Evolutionary conservation across 2,329 filamentous ascomycete genomes (phyloP), one percentile per base, ranked within the genome.

Genomic region (Alternaria viburni): DNA sequence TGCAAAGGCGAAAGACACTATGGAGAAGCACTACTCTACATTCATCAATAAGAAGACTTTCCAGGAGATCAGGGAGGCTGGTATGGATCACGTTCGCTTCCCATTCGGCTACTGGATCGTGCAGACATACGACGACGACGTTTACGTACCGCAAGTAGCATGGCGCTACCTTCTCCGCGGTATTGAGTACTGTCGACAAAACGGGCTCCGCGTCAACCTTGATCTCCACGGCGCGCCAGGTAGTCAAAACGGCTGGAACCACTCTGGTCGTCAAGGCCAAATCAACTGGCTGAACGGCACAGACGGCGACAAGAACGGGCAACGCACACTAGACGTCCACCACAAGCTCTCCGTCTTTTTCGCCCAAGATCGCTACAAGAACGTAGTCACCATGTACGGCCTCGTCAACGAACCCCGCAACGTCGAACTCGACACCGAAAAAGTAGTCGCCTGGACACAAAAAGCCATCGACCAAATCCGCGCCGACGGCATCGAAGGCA

Each of bases 161-260:
- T 99, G 95, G 95, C 88, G 96, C 12, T 99, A 99, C 75, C 89
- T 99, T 2, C 87, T 99, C 10, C 90, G 96, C 15, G 93, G 87
- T 10, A 97, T 99, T 69, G 96, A 99, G 79, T 99, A 93, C 87
- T 93, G 92, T 47, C 91, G 96, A 25, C 94, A 96, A 75, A 91
- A 97, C 78, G 96, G 96, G 0, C 84, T 99, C 5, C 91, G 96
- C 2, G 89, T 99, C 44, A 98, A 98, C 67, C 88, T 99, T 5
- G 96, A 99, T 78, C 83, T 97, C 5, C 96, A 99, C 81, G 93
- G 87, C n/a, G 84, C 96, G 0, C 95, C 95, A 0, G 96, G 96
- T 0, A 95, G 91, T 64, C 96, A 98, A 76, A 99, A 99, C 74
- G 96, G 96, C 2, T 98, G 95, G 95, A 97, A 97, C 73, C 96